Evolutionary conservation across 495 filamentous ascomycete genomes (phyloP).

Genomic region (Trichoderma orchidacearum): DNA sequence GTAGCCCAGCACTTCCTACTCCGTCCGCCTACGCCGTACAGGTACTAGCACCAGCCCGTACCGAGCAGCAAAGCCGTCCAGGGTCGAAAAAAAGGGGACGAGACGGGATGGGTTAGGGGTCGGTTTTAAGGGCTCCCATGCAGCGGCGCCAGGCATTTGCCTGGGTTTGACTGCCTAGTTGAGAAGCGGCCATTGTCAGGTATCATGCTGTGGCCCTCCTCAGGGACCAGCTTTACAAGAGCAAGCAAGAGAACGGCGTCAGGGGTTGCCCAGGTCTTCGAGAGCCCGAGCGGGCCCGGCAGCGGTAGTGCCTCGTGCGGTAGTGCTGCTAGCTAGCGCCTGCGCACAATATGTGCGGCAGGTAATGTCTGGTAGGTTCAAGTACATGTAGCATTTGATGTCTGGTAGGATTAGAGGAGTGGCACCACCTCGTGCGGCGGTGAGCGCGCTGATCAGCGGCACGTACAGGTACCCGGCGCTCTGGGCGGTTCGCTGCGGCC

Average conservation of each 20-base stretch:
- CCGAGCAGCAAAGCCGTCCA: not conserved
- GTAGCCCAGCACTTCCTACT: not conserved
- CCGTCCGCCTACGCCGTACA: not conserved
- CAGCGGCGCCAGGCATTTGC: not conserved
- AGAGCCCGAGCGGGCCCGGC: not conserved
- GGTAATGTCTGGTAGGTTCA: not conserved
- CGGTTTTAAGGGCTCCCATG: slow-evolving; percentile 1
- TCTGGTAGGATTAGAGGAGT: too few species aligned
- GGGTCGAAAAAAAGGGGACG: not conserved
- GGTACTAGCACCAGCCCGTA: not conserved
- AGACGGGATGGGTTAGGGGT: not conserved
- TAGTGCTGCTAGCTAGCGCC: too few species aligned
- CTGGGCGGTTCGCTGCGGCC: not conserved
- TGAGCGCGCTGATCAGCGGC: not conserved
- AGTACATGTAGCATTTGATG: too few species aligned
- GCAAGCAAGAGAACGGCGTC: too few species aligned
- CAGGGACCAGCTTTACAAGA: too few species aligned
- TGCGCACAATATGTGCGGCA: not conserved
- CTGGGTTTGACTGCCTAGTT: not conserved
- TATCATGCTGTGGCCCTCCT: too few species aligned
- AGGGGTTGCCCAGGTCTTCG: too few species aligned
- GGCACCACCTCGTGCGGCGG: too few species aligned
- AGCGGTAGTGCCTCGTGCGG: not conserved
- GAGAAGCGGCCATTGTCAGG: not conserved
- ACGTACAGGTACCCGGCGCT: not conserved